These are phyloP conservation scores for Naganishia vishniacii DNA, from an alignment of 768 basidiomycete genomes.

Conservation along the genomic window DNA sequence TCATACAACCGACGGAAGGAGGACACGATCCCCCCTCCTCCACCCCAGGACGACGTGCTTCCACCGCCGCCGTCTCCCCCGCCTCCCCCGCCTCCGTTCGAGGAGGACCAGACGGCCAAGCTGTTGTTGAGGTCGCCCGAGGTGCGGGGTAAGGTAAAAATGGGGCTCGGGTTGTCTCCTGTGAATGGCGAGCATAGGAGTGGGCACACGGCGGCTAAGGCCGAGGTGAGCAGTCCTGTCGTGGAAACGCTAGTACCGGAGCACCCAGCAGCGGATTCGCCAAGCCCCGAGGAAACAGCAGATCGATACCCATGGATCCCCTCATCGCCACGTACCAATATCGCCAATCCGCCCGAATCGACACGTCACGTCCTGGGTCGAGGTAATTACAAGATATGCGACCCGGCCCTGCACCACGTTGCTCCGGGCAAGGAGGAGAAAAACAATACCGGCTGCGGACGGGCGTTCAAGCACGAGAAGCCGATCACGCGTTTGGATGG, in stretches of 20 bases:
- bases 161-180: background rate
- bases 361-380: slow-evolving; percentile 4
- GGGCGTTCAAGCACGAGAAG: slow-evolving; percentile 8
- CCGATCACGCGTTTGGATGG: slow-evolving; percentile 8
- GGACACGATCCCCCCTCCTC: background rate
- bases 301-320: background rate
- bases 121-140: background rate
- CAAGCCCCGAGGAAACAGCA: no score
- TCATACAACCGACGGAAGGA: background rate
- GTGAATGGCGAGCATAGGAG: background rate
- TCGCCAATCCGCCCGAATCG: slow-evolving; percentile 2
- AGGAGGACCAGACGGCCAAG: background rate
- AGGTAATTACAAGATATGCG: background rate
- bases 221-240: no score
- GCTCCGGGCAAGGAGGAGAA: background rate
- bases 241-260: no score
- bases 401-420: background rate
- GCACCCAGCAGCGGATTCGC: no score
- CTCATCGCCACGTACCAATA: background rate
- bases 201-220: background rate
- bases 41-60: background rate
- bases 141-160: background rate
- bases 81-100: background rate
- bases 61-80: slow-evolving; percentile 11
- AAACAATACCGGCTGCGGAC: background rate